These are phyloP conservation scores for Geotrichum macrosporum DNA, from an alignment of 1,139 yeast genomes.

Conservation along the genomic window DNA sequence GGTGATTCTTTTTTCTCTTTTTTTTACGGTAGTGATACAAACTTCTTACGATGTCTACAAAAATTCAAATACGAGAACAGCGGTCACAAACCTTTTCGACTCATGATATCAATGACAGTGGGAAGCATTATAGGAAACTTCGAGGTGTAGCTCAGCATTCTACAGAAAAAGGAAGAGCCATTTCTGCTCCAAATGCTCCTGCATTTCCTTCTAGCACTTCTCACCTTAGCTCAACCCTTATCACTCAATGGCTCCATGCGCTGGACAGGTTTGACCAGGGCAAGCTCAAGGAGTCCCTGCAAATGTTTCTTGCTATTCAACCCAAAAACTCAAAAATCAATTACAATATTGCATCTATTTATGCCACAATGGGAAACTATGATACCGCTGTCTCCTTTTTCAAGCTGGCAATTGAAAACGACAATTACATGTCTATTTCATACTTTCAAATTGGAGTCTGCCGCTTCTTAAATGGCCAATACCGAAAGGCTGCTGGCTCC, in stretches of 20 bases:
- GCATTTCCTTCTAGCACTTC: background rate
- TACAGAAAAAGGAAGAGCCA: background rate
- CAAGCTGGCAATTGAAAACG: constrained; percentile 23
- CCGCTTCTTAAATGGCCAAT: constrained; percentile 26
- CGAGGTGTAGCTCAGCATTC: background rate
- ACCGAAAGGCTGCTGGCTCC: constrained; percentile 26
- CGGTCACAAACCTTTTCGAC: background rate
- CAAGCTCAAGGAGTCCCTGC: constrained; percentile 16
- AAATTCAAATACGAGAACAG: background rate
- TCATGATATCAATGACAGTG: background rate
- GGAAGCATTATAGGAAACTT: background rate
- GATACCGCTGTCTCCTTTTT: constrained; percentile 22
- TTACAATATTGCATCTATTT: constrained; percentile 25
- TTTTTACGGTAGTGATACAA: background rate
- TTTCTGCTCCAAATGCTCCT: background rate
- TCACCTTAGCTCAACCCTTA: constrained; percentile 5
- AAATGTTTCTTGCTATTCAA: constrained; percentile 11
- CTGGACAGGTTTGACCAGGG: constrained; percentile 18
- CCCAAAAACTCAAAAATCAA: constrained; percentile 21
- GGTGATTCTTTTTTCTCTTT: too few relatives aligned
- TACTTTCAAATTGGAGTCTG: constrained; percentile 30
- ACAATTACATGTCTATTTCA: constrained; percentile 29
- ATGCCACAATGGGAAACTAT: constrained; percentile 24
- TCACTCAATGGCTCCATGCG: constrained; percentile 20
- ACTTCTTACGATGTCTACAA: background rate